A percentile compares a stretch with the other conserved stretches of the same genome.
phyloP scores from a whole-genome alignment of 768 basidiomycete species.

The Hypholoma fasciculare region DNA sequence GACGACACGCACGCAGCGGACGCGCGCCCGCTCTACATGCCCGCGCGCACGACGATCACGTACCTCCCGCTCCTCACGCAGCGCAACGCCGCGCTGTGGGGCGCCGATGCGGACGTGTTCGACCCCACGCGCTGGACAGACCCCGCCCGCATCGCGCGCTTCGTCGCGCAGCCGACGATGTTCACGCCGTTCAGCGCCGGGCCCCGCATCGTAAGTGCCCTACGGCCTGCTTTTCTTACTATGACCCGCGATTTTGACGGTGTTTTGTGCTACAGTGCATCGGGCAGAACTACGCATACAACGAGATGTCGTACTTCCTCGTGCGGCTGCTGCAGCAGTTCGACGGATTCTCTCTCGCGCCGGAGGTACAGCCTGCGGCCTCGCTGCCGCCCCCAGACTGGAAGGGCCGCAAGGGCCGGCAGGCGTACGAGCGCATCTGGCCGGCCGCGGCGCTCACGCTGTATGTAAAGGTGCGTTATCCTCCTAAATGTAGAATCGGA shows the following conservation, averaged over 20 bases:
- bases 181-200: conserved; percentile 77
- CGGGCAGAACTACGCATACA: conserved; percentile 75
- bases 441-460: conserved; percentile 66
- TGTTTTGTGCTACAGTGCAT: conserved; percentile 47
- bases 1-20: conserved; percentile 46
- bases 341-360: conserved; percentile 56
- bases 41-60: conserved; percentile 54
- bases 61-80: conserved; percentile 67
- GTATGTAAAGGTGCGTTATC: conserved; percentile 58
- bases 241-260: background rate
- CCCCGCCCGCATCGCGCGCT: conserved; percentile 46
- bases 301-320: conserved; percentile 74
- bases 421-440: conserved; percentile 58
- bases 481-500: background rate
- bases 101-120: conserved; percentile 73
- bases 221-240: background rate
- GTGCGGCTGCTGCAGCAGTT: conserved; percentile 67
- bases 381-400: conserved; percentile 66
- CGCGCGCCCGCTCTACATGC: conserved; percentile 55
- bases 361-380: conserved; percentile 60
- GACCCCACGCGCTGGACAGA: conserved; percentile 80
- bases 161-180: conserved; percentile 63
- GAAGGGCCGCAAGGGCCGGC: conserved; percentile 47
- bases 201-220: conserved; percentile 48
- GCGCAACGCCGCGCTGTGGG: conserved; percentile 70